phyloP scores from a whole-genome alignment of 345 rosid species.

The Capsella bursapastoris region DNA sequence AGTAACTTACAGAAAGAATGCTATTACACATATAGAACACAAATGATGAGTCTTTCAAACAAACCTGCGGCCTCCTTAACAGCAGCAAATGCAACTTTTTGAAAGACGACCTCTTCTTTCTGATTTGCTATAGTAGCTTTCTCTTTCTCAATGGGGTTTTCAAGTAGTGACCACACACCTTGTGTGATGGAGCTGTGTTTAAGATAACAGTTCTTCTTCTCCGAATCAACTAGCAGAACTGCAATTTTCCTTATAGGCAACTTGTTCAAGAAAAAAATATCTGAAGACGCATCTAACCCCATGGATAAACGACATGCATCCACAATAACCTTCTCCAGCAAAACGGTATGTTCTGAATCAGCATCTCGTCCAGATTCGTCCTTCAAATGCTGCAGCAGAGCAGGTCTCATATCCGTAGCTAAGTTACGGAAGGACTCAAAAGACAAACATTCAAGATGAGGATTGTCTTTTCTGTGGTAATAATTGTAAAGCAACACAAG shows the following conservation, averaged over 20 bases:
- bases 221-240: constrained; percentile 62
- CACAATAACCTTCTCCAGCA: constrained; percentile 60
- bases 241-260: constrained; percentile 66
- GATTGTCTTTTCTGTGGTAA: constrained; percentile 65
- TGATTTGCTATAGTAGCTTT: constrained; percentile 13
- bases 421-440: constrained; percentile 73
- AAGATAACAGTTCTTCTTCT: constrained; percentile 59
- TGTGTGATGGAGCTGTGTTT: constrained; percentile 53
- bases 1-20: constrained; percentile 24
- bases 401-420: constrained; percentile 56
- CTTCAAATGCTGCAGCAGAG: constrained; percentile 55
- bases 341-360: constrained; percentile 53
- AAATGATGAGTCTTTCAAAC: constrained; percentile 7
- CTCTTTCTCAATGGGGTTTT: constrained; percentile 48
- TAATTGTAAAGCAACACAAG: constrained; percentile 79
- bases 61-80: constrained; percentile 54
- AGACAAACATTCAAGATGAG: constrained; percentile 51
- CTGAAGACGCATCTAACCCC: constrained; percentile 56
- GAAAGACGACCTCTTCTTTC: constrained; percentile 49
- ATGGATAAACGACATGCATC: constrained; percentile 70
- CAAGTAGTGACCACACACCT: constrained; percentile 85
- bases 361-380: constrained; percentile 43
- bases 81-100: constrained; percentile 64
- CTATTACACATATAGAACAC: background rate
- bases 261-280: constrained; percentile 49